Conservation (phyloP, 495 filamentous ascomycete species). For the Penicillium dipodomyicola region DNA sequence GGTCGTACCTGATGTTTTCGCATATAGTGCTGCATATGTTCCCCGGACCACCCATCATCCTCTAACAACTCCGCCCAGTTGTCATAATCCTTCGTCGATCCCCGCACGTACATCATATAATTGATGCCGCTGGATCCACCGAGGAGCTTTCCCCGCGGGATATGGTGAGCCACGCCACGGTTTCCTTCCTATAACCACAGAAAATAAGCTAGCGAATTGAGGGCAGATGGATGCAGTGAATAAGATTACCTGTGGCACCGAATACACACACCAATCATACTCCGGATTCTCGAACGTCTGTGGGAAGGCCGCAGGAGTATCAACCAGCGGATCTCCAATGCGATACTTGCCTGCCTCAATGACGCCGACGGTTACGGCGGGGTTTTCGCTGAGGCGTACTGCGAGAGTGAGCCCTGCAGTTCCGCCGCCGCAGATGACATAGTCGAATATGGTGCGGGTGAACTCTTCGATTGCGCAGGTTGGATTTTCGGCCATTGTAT, state of each 20-base stretch:
- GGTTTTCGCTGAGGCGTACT: slow-evolving; percentile 47
- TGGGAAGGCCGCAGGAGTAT: slow-evolving; percentile 44
- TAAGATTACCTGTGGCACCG: slow-evolving; percentile 49
- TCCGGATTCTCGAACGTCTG: slow-evolving; percentile 48
- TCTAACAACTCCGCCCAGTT: slow-evolving; percentile 45
- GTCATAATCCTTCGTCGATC: slow-evolving; percentile 40
- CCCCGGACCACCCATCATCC: slow-evolving; percentile 41
- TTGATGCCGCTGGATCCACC: slow-evolving; percentile 62
- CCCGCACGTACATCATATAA: slow-evolving; percentile 33
- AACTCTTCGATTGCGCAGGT: slow-evolving; percentile 20
- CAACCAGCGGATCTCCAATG: slow-evolving; percentile 45
- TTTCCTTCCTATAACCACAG: slow-evolving; percentile 21
- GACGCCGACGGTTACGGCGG: slow-evolving; percentile 45
- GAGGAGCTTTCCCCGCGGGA: slow-evolving; percentile 52
- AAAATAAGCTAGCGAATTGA: neutral
- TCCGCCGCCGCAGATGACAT: slow-evolving; percentile 46
- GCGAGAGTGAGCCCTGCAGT: slow-evolving; percentile 50
- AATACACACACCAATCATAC: slow-evolving; percentile 58
- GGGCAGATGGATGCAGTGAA: neutral
- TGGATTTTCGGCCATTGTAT: slow-evolving; percentile 6
- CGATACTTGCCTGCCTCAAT: slow-evolving; percentile 56
- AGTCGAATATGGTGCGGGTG: slow-evolving; percentile 27
- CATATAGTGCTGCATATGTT: slow-evolving; percentile 34
- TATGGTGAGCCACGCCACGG: slow-evolving; percentile 23
- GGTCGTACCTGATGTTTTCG: slow-evolving; percentile 24